Evolutionary conservation across 345 rosid genomes (phyloP), one percentile per base, ranked within the genome.

Genomic region (Anacardium occidentale): DNA sequence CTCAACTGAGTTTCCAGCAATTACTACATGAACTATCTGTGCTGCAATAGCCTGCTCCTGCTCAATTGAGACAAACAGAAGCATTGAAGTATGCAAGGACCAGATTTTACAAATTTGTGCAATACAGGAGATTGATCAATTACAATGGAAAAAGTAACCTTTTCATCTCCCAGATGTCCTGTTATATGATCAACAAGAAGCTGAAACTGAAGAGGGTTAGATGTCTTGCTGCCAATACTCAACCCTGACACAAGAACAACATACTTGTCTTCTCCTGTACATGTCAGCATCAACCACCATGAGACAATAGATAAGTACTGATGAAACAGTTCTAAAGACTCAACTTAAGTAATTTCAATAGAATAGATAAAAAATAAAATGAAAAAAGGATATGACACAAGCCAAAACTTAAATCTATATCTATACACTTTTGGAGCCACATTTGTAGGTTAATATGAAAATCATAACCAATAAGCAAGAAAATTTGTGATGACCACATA

Each of bases 181-280:
- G 94, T 92, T 82, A 95, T 85, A 74, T 92, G 98, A 81, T 95
- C 99, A 69, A 95, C 88, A 77, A 95, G 94, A 85, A 92, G 97
- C 88, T 92, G 99, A 82, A 82, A 86, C 64, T 83, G 90, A 58
- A 95, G 94, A 51, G 99, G 99, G 69, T 89, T 91, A 72, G 90
- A 89, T 58, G 65, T 75, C 64, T 74, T 80, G 79, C 88, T 86
- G 55, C 99, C 98, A 74, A 91, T 81, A 75, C 79, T 77, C 45
- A 95, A 80, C 65, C 99, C 98, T 29, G 98, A 95, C 69, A 95
- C 72, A 80, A 95, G 84, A 79, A 95, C 76, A 60, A 88, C 97
- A 54, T 85, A 87, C 73, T 88, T 95, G 83, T 92, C 93, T 79
- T 89, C 99, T 76, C 84, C 98, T 90, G 93, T 66, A 50, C 44